Conservation (phyloP, 73 alveolate species). For the Paramecium caudatum region DNA sequence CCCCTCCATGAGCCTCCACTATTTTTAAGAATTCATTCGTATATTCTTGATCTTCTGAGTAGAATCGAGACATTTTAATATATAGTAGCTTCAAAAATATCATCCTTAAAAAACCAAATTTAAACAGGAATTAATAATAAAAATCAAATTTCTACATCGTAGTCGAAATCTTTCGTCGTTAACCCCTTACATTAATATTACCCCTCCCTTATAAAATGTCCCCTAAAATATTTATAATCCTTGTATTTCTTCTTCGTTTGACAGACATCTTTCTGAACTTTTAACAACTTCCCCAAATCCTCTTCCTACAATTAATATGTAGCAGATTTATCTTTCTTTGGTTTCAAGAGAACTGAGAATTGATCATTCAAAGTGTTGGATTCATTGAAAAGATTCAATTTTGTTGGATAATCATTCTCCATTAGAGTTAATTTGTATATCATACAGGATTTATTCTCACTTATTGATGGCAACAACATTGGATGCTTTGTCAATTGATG, state of each 20-base stretch:
- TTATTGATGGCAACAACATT: not conserved
- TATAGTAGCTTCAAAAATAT: not conserved
- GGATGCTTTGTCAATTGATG: constrained; percentile 19
- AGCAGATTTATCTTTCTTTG: constrained; percentile 6
- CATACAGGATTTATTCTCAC: not conserved
- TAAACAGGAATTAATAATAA: too few relatives aligned
- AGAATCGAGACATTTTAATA: not conserved
- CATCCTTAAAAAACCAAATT: too few relatives aligned
- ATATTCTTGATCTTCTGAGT: not conserved
- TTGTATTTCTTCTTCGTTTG: constrained; percentile 32
- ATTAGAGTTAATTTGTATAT: not conserved
- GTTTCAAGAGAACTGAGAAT: constrained; percentile 16
- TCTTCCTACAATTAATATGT: constrained; percentile 1
- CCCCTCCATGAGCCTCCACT: constrained; percentile 52
- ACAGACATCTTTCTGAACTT: constrained; percentile 2
- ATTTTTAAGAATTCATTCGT: constrained; percentile 24
- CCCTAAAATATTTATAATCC: constrained; percentile 10
- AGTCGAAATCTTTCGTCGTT: constrained; percentile 22
- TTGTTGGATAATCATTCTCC: constrained; percentile 10
- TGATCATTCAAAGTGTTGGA: constrained; percentile 4
- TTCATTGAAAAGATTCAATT: not conserved
- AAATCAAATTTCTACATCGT: too few relatives aligned
- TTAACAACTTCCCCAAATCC: not conserved
- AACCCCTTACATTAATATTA: constrained; percentile 36
- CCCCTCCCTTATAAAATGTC: constrained; percentile 30